Base-by-base conservation (phyloP, 176 grass and related monocot species). In the Oryza glumipatula region DNA sequence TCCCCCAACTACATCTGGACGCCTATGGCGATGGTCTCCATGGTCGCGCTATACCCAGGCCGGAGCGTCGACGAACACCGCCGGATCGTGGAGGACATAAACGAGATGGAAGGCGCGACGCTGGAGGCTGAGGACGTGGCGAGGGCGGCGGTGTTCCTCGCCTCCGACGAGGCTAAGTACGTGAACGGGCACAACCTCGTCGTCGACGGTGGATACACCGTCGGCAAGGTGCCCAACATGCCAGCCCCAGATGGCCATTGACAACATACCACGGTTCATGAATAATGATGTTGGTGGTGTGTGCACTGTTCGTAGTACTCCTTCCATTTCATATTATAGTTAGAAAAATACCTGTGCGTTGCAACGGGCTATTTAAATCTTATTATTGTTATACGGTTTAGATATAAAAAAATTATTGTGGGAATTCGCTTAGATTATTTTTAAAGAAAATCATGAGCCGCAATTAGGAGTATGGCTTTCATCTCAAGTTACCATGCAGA, bases 131-230 rank as follows among this genome's bases (percentile, higher is more conserved):
- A 63, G 12, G 85, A 87, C 39, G 2, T 89, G 0, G 82, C 81
- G 0, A 63, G 76, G 48, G 87, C 87, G 1, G 82, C 70, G 5
- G 1, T 84, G 13, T 89, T 76, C 48, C 76, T 97, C 12, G 90
- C 90, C 4, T 97, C 92, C 0, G 92, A 97, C 21, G 92, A 97
- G 7, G 78, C 90, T 0, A 97, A 76, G 83, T 92, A 88, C 68
- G 86, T 97, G 0, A 94, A 72, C 9, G 94, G 94, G 0, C 94
- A 97, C 41, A 97, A 90, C 79, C 83, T 96, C 21, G 69, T 93
- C 69, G 86, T 96, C 10, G 94, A 96, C 52, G 91, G 89, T n/a
- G 88, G 89, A 2, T 93, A 38, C 77, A 91, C 81, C 9, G 46
- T 75, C n/a, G 78, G 2, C 26, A 93, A 91, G 58, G 58, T 2